Base-by-base conservation (phyloP, 495 filamentous ascomycete genomes). In the Penicillium fimorum region DNA sequence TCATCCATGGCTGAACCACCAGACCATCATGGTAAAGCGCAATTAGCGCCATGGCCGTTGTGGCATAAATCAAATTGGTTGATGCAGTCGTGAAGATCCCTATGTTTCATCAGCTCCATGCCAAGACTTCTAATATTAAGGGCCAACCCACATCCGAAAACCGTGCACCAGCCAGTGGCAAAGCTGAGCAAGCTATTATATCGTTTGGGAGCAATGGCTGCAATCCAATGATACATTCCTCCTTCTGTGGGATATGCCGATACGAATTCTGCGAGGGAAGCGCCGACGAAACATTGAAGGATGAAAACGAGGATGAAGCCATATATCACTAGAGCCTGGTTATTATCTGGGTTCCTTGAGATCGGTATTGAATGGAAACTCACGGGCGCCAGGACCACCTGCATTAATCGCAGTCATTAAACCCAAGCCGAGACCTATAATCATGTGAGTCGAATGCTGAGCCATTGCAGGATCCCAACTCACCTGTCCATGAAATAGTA, bases 181-280 rank as follows among this genome's bases (percentile, higher is more conserved):
- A 74, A 76, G 50, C 70, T 73, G 52, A 76, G 48, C n/a, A 69
- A 42, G 44, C 64, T 69, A 37, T 68, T 74, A 27, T 68, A 72
- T 49, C 65, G 61, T 27, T 63, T 68, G 1, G 81, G 81, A 7
- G 80, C 76, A 35, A 83, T 72, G 0, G 80, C 76, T 0, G 77
- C 77, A 46, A 81, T 79, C 79, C 80, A 83, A 29, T 76, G 77
- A 43, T 83, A 83, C 65, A 82, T 81, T 15, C 79, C 79, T 35
- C 79, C 79, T 27, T 77, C 74, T 30, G 72, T 68, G 3, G 79
- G 79, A 51, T 79, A 82, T 33, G 78, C 76, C 2, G 72, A 77
- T 33, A 79, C 79, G 61, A 81, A 82, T 62, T 82, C 80, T 13
- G 81, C 80, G 60, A 83, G 71, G 0, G 79, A 82, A 1, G 80